A percentile compares a stretch with the other conserved stretches of the same genome.
These are phyloP conservation scores for Russula compacta DNA, from an alignment of 768 basidiomycete species.

Conservation along the genomic window DNA sequence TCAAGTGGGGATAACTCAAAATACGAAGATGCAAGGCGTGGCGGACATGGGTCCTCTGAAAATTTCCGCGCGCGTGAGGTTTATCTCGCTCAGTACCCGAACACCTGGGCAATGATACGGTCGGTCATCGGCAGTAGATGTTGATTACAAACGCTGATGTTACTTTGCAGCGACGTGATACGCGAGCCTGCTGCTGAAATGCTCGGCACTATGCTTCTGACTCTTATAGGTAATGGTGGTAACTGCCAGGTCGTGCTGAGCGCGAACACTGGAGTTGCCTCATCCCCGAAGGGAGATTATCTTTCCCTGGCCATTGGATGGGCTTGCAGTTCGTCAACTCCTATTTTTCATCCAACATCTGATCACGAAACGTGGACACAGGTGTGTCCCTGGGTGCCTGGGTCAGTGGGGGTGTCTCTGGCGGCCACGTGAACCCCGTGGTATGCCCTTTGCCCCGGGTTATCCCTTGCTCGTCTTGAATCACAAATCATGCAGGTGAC, in stretches of 20 bases:
- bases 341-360: background rate
- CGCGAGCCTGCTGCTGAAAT: slow-evolving; percentile 24
- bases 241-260: slow-evolving; percentile 22
- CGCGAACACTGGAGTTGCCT: slow-evolving; percentile 18
- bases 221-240: slow-evolving; percentile 20
- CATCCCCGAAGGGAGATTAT: slow-evolving; percentile 21
- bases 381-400: slow-evolving; percentile 60
- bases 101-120: slow-evolving; percentile 21
- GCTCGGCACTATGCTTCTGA: slow-evolving; percentile 23
- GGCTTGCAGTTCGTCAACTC: slow-evolving; percentile 18
- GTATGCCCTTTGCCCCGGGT: slow-evolving; percentile 4
- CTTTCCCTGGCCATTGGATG: slow-evolving; percentile 20
- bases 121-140: background rate
- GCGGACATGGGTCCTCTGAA: background rate
- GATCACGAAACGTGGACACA: slow-evolving; percentile 17
- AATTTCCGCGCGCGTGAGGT: background rate
- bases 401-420: slow-evolving; percentile 57
- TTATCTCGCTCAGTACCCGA: slow-evolving; percentile 15
- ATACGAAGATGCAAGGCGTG: background rate
- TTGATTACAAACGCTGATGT: background rate
- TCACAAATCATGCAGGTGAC: slow-evolving; percentile 41
- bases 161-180: background rate
- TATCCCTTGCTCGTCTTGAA: background rate
- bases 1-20: background rate
- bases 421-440: slow-evolving; percentile 47